These are phyloP conservation scores for Paecilomyces niveus DNA, from an alignment of 2,329 filamentous ascomycete genomes.

Conservation along the genomic window DNA sequence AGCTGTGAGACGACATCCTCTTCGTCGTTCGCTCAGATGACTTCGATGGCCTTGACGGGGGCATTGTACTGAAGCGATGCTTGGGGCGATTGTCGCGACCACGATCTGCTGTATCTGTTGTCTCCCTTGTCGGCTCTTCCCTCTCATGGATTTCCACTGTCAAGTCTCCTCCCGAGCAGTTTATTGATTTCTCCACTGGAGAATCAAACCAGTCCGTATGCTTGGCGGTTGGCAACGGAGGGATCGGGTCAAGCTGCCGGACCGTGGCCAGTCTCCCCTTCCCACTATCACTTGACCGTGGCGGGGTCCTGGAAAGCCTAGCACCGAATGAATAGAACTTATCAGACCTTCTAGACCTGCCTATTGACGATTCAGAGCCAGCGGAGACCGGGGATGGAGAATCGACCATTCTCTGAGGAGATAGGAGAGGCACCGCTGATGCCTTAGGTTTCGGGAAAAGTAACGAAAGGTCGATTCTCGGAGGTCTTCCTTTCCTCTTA, in stretches of 20 bases:
- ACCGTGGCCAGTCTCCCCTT: constrained; percentile 1
- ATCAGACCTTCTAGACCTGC: constrained; percentile 13
- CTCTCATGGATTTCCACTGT: constrained; percentile 1
- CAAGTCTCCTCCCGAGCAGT: constrained; percentile 16
- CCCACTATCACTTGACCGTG: constrained; percentile 7
- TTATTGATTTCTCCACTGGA: constrained; percentile 22
- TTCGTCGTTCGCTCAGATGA: constrained; percentile 11
- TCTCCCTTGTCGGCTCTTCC: constrained; percentile 1
- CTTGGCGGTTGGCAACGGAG: constrained; percentile 1
- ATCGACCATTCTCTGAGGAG: constrained; percentile 34
- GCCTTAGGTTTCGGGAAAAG: constrained; percentile 35
- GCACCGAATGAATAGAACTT: constrained; percentile 12
- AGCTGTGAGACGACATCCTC: constrained; percentile 15
- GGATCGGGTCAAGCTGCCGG: constrained; percentile 3
- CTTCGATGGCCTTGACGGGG: constrained; percentile 8
- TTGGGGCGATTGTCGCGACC: constrained; percentile 4
- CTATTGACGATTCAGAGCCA: constrained; percentile 22
- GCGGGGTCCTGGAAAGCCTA: constrained; percentile 21
- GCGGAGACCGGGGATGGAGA: constrained; percentile 34
- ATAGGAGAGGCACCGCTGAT: constrained; percentile 26
- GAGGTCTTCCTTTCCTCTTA: constrained; percentile 32
- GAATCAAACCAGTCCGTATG: constrained; percentile 27
- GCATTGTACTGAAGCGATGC: constrained; percentile 7
- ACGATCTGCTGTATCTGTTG: background rate
- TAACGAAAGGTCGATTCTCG: constrained; percentile 35